Percentiles rank a stretch among this genome's conserved stretches.
Evolutionary conservation across 2,329 filamentous ascomycete species (phyloP).

Genomic region (Xylaria sp.): DNA sequence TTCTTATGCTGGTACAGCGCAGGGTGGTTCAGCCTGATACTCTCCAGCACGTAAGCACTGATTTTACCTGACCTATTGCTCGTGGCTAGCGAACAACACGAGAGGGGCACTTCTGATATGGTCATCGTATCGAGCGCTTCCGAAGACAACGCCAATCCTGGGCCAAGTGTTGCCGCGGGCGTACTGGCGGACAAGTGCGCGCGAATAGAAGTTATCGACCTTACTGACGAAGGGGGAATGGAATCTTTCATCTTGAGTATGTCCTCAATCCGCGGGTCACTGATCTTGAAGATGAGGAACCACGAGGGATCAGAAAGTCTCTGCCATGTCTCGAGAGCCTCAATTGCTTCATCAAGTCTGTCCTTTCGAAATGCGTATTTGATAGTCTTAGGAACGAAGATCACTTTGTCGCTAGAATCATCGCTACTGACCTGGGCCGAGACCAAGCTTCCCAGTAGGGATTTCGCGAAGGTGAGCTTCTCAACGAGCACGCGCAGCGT

Average conservation of each 20-base stretch:
- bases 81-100: neutral
- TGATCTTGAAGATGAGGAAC: constrained; percentile 15
- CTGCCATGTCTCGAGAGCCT: constrained; percentile 17
- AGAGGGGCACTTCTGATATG: neutral
- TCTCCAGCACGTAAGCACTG: neutral
- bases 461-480: neutral
- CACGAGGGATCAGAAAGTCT: constrained; percentile 15
- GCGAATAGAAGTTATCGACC: neutral
- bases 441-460: neutral
- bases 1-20: neutral
- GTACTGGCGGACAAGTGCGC: neutral
- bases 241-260: neutral
- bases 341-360: constrained; percentile 9
- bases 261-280: neutral
- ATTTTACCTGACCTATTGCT: neutral
- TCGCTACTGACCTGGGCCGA: neutral
- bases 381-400: neutral
- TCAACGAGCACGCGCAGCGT: neutral
- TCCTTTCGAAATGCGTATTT: constrained; percentile 13
- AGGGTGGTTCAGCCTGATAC: neutral
- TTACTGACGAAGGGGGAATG: neutral
- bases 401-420: neutral
- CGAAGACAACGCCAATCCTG: neutral
- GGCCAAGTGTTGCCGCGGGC: neutral
- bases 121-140: neutral